A percentile compares a stretch with the other conserved stretches of the same genome.
Evolutionary conservation across 805 yeast genomes (phyloP).

Genomic region (Saturnispora halmiae): DNA sequence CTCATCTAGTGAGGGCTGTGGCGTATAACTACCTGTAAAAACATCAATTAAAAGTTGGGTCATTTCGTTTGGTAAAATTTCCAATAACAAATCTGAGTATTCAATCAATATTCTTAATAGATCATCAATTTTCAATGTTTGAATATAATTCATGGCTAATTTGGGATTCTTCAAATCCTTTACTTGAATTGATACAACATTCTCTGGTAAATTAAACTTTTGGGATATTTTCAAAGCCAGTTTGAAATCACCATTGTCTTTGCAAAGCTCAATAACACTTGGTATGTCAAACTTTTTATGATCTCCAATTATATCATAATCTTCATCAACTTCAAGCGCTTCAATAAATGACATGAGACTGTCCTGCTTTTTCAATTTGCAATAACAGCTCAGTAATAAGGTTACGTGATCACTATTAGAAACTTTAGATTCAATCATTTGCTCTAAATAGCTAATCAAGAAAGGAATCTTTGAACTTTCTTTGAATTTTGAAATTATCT

Average conservation of each 20-base stretch:
- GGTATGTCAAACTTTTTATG: constrained; percentile 53
- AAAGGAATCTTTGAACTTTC: constrained; percentile 64
- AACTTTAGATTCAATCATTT: constrained; percentile 42
- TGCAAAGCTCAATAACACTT: constrained; percentile 56
- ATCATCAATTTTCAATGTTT: constrained; percentile 65
- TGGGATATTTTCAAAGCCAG: constrained; percentile 65
- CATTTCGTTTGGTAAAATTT: constrained; percentile 65
- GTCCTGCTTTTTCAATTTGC: constrained; percentile 57
- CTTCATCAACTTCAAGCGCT: constrained; percentile 26
- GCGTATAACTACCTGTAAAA: constrained; percentile 75
- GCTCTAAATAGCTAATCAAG: constrained; percentile 55
- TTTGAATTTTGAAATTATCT: constrained; percentile 67
- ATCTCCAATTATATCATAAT: constrained; percentile 29
- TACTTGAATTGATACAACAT: constrained; percentile 67
- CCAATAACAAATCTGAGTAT: constrained; percentile 52
- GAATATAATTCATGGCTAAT: constrained; percentile 55
- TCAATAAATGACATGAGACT: constrained; percentile 52
- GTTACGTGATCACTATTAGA: constrained; percentile 81
- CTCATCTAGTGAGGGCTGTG: constrained; percentile 26
- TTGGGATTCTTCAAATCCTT: constrained; percentile 53
- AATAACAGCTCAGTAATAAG: constrained; percentile 64
- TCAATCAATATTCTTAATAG: constrained; percentile 53
- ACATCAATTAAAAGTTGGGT: constrained; percentile 76
- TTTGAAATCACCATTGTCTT: constrained; percentile 57
- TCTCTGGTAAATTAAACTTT: constrained; percentile 61